phyloP scores from a whole-genome alignment of 768 basidiomycete genomes.

The Mycena epipterygia region DNA sequence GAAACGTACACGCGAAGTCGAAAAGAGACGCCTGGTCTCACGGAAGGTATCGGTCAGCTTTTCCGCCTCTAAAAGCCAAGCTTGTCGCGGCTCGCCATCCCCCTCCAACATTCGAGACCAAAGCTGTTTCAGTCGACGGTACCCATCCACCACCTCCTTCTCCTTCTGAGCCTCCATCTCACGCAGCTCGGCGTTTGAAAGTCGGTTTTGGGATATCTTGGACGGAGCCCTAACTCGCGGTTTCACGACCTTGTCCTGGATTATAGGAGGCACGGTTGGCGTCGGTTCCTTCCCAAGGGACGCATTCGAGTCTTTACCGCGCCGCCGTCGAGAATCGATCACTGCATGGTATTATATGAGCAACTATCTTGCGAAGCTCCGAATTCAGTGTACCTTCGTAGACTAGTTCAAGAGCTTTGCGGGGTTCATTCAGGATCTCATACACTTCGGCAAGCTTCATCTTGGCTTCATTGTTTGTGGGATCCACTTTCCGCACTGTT shows the following conservation, averaged over 20 bases:
- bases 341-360: slow-evolving; percentile 47
- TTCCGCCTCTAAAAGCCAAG: slow-evolving; percentile 90
- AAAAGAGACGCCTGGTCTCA: slow-evolving; percentile 87
- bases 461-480: slow-evolving; percentile 84
- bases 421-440: slow-evolving; percentile 84
- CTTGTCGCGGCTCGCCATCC: slow-evolving; percentile 66
- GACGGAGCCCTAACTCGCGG: slow-evolving; percentile 34
- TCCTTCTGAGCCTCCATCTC: slow-evolving; percentile 78
- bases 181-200: slow-evolving; percentile 70
- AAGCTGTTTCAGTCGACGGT: slow-evolving; percentile 70
- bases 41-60: slow-evolving; percentile 91
- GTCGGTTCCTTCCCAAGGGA: background rate
- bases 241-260: slow-evolving; percentile 20
- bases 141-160: slow-evolving; percentile 71
- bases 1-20: slow-evolving; percentile 75
- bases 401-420: slow-evolving; percentile 86
- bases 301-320: slow-evolving; percentile 45
- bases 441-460: slow-evolving; percentile 93
- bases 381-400: slow-evolving; percentile 73
- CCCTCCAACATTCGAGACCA: slow-evolving; percentile 69
- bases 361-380: background rate
- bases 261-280: background rate
- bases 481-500: slow-evolving; percentile 81
- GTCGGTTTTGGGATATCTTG: slow-evolving; percentile 56
- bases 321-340: slow-evolving; percentile 72